Base-by-base conservation (phyloP, 257 asterid species). In the Solanum paucissectum region DNA sequence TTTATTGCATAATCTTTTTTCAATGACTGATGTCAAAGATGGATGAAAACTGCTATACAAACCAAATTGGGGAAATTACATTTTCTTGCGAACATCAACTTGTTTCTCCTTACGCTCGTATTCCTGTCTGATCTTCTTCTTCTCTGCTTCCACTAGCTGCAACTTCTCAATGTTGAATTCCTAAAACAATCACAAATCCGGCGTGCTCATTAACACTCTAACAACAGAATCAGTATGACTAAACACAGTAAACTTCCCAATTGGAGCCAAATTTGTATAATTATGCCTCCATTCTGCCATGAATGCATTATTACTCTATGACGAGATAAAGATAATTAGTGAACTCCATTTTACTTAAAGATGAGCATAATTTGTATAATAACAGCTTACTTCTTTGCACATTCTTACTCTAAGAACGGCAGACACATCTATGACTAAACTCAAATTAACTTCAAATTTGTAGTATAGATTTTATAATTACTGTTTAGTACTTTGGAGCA, bases 131-230 rank as follows among this genome's bases (percentile, higher is more conserved):
- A 96, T 96, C 96, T 96, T 96, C 90, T 95, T 95, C 98, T 96
- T 96, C 94, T 96, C 99, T 9, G 98, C 98, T 91, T 96, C 99
- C 84, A 96, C 98, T 91, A 96, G 89, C 86, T 96, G 99, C 94
- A 96, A 91, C 93, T 96, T 96, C 94, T 96, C 99, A 86, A 96
- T 96, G 90, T 96, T 96, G 98, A 96, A 96, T 92, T 96, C 99
- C 99, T 96, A 83, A 64, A 86, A 84, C 32, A 58, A 12, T 71
- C 33, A 40, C 83, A 89, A 25, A 81, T 46, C 42, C 69, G 3
- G 20, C 5, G 3, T 16, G 85, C 18, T 29, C 16, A 29, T 46
- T 29, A 46, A 46, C 85, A 81, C 29, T 81, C 14, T 46, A 46
- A 16, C 11, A 5, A 81, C 85, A 32, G 29, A 46, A 27, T 46